Base-by-base conservation (phyloP, 2,329 filamentous ascomycete species). In the Penicillium sp. region DNA sequence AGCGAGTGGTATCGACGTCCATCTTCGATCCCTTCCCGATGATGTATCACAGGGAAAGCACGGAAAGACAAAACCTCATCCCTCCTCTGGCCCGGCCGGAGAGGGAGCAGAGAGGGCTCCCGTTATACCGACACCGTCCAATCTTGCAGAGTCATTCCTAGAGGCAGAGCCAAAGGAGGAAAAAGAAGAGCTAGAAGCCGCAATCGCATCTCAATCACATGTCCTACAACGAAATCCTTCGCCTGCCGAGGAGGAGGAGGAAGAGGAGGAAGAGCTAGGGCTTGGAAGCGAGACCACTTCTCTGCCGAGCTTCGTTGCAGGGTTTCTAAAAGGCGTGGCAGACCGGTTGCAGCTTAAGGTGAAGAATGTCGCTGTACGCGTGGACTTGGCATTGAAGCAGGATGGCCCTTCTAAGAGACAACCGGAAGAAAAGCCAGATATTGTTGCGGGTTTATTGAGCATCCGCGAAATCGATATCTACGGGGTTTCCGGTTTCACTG, bases 1-100 rank as follows among this genome's bases (percentile, higher is more conserved):
- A 59, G 77, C 91, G 15, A 81, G 91, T 53, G 89, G 88, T 14
- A 80, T 96, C 45, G 79, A 90, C 50, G 76, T 94, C 20, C 77
- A 81, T 44, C 58, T 87, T 16, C 75, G 74, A 51, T 71, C 87
- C 21, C 71, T 54, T 56, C 68, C 46, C 63, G 69, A 65, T 57
- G 53, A 63, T 52, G 33, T 60, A 56, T 43, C 51, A 56, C 54
- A 50, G 48, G 54, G 34, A 43, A 59, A 60, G 51, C 56, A 57
- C 44, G 51, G 50, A 59, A 54, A 46, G 53, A 57, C 40, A 10
- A 36, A 44, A 26, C 17, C n/a, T 2, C 18, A 16, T 9, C 50
- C 43, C 34, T 31, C 41, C 40, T 35, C 41, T 17, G 41, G 50
- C 13, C 42, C 51, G 6, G 36, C 43, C 4, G 36, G 48, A 5